Percentiles rank a stretch among this genome's conserved stretches.
phyloP scores from a whole-genome alignment of 208 protist genomes.

The Herpetomonas tarakana region DNA sequence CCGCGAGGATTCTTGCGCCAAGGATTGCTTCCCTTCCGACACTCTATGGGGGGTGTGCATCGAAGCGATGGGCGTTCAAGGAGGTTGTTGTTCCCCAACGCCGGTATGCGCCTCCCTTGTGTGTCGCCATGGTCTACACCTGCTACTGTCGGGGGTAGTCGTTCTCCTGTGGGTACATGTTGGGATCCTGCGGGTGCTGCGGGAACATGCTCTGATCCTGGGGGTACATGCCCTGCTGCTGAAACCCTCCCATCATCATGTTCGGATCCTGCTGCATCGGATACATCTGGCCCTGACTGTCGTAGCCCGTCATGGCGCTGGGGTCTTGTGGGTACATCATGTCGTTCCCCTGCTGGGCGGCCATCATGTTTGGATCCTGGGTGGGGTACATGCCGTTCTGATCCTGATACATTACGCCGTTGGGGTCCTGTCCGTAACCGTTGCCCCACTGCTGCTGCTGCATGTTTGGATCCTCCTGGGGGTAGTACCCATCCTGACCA shows the following conservation, averaged over 20 bases:
- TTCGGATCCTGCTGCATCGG: not conserved
- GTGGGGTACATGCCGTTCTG: not conserved
- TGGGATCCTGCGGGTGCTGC: not conserved
- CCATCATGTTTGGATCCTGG: not conserved
- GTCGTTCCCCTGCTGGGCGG: not conserved
- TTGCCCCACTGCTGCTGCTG: constrained; percentile 1
- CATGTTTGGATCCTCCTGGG: not conserved
- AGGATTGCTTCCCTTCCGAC: too few species aligned
- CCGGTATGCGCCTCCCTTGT: too few species aligned
- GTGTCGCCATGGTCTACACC: too few species aligned
- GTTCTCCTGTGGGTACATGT: not conserved
- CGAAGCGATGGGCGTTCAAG: too few species aligned
- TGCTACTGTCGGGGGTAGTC: constrained; percentile 3
- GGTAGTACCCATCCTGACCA: constrained; percentile 6
- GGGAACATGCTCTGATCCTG: constrained; percentile 3
- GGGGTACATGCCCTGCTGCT: constrained; percentile 5
- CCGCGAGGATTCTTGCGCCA: too few species aligned
- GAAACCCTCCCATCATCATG: not conserved
- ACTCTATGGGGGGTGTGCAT: too few species aligned
- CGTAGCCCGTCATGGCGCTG: not conserved
- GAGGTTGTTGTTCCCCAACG: too few species aligned
- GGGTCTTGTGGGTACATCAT: not conserved
- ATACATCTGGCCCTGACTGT: not conserved
- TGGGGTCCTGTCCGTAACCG: constrained; percentile 11
- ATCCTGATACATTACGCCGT: constrained; percentile 13